Evolutionary conservation across 352 stramenopile genomes (phyloP).

Genomic region (Phytophthora cajani): DNA sequence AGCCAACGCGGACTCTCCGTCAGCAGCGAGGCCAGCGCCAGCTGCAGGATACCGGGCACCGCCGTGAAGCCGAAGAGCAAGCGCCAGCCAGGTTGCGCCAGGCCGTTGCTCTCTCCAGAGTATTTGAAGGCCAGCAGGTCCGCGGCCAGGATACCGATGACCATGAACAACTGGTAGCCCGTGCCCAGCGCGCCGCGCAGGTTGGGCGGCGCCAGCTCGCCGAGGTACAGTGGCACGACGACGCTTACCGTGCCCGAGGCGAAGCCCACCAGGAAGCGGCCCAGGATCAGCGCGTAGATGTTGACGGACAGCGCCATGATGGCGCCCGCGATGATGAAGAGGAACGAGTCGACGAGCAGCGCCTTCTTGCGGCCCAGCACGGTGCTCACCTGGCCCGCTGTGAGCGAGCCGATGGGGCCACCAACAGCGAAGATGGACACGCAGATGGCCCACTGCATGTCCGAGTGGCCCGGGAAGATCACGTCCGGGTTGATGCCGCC

Average conservation of each 20-base stretch:
- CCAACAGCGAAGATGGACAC: constrained; percentile 76
- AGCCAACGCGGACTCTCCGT: constrained; percentile 78
- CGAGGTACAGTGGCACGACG: constrained; percentile 75
- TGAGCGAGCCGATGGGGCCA: constrained; percentile 69
- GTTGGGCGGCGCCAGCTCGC: constrained; percentile 74
- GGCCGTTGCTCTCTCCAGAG: constrained; percentile 58
- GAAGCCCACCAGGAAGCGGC: constrained; percentile 76
- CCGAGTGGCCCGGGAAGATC: constrained; percentile 69
- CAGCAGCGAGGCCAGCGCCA: constrained; percentile 65
- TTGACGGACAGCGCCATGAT: constrained; percentile 70
- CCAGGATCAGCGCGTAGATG: constrained; percentile 77
- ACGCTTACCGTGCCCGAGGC: constrained; percentile 73
- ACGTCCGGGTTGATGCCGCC: constrained; percentile 66
- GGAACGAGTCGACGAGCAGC: constrained; percentile 62
- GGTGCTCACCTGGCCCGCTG: constrained; percentile 61
- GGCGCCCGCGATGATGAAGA: constrained; percentile 66
- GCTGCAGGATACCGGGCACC: constrained; percentile 67
- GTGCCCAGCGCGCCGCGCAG: constrained; percentile 75
- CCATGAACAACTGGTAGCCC: constrained; percentile 79
- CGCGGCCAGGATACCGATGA: constrained; percentile 68
- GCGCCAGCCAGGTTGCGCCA: constrained; percentile 68
- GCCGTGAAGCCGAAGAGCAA: constrained; percentile 75
- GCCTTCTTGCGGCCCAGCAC: constrained; percentile 68
- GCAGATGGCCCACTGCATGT: constrained; percentile 71
- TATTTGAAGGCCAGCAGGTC: constrained; percentile 67